Percentiles rank a stretch among this genome's conserved stretches.
Conservation (phyloP, 2,329 filamentous ascomycete species). For the Pezicula neosporulosa region DNA sequence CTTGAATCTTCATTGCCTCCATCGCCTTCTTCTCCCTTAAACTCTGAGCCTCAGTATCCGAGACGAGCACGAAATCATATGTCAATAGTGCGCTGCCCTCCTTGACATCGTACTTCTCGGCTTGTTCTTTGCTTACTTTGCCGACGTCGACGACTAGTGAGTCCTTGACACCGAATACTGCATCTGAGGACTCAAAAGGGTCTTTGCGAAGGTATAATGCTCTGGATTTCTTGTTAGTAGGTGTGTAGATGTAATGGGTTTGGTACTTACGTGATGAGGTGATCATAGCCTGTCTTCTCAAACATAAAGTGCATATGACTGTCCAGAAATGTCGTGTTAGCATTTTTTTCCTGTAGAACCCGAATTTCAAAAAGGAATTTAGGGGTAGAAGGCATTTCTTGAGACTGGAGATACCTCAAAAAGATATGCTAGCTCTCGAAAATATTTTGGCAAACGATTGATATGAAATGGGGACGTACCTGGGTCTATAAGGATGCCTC, state of each 20-base stretch:
- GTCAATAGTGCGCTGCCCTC: constrained; percentile 61
- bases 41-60: constrained; percentile 62
- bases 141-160: constrained; percentile 67
- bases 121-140: constrained; percentile 47
- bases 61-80: constrained; percentile 77
- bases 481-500: constrained; percentile 75
- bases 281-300: constrained; percentile 73
- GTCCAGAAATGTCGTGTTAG: no score
- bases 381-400: no score
- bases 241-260: neutral
- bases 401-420: no score
- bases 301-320: constrained; percentile 88
- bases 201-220: constrained; percentile 76
- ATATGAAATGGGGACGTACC: no score
- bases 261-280: constrained; percentile 71
- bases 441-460: no score
- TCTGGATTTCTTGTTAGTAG: constrained; percentile 34
- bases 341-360: no score
- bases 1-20: constrained; percentile 63
- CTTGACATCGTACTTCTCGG: constrained; percentile 58
- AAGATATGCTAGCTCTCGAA: no score
- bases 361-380: no score
- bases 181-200: constrained; percentile 78
- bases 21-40: constrained; percentile 63
- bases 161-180: constrained; percentile 84